Evolutionary conservation across 208 protist species (phyloP).

Genomic region (Leishmania gerbilli): DNA sequence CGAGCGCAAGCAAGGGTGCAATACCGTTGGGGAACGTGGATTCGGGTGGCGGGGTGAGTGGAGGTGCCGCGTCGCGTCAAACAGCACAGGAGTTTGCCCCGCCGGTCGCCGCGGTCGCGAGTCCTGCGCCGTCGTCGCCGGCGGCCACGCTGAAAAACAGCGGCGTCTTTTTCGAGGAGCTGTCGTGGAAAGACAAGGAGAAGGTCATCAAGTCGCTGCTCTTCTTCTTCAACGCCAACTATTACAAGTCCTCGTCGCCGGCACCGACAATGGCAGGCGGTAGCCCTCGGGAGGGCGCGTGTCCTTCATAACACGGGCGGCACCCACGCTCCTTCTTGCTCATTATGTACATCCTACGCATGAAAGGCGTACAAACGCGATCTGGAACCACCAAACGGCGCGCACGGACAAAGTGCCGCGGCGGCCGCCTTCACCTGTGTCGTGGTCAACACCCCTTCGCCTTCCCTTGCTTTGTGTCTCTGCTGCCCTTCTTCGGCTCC

Average conservation of each 20-base stretch:
- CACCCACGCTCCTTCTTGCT: neutral
- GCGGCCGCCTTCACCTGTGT: too few relatives aligned
- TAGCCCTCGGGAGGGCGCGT: neutral
- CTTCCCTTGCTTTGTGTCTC: too few relatives aligned
- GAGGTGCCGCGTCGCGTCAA: neutral
- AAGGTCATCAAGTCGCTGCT: slow-evolving; percentile 86
- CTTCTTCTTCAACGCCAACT: slow-evolving; percentile 82
- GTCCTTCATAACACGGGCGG: neutral
- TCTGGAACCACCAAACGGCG: too few relatives aligned
- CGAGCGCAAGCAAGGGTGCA: neutral
- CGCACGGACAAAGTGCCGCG: too few relatives aligned
- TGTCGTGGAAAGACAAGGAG: slow-evolving; percentile 83
- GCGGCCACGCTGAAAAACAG: slow-evolving; percentile 7
- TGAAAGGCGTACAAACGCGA: too few relatives aligned
- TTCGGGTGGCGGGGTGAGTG: neutral
- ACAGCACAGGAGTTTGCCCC: neutral
- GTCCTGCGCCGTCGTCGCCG: neutral
- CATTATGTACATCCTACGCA: neutral
- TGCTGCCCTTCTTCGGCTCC: too few relatives aligned
- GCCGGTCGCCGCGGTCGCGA: slow-evolving; percentile 2
- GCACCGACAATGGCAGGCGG: neutral
- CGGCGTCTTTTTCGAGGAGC: slow-evolving; percentile 47
- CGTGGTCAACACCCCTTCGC: too few relatives aligned
- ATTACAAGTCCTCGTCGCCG: slow-evolving; percentile 34
- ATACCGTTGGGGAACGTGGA: neutral